Base-by-base conservation (phyloP, 768 basidiomycete genomes). In the Boletus insuetus region DNA sequence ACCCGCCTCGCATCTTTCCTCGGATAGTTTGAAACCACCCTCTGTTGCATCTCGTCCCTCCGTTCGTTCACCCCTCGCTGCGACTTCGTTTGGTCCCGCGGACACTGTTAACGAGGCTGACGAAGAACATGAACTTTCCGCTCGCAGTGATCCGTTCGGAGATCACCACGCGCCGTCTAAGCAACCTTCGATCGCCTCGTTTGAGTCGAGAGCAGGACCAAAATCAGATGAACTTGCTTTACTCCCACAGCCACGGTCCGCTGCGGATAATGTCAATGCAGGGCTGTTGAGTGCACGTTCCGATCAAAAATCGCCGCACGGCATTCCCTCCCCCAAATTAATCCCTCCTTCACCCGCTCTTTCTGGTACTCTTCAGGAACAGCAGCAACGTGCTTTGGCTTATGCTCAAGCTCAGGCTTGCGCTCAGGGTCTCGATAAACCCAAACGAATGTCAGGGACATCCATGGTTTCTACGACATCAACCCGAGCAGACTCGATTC, bases 401-500 rank as follows among this genome's bases (percentile, higher is more conserved):
- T 79, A 82, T 55, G 81, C 84, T 47, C 83, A 87, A 64, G 82
- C 82, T 16, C 82, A 77, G 58, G 79, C 78, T 13, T 78, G 82
- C 46, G 79, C 80, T 29, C 82, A 82, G 60, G 82, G 77, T 43
- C 63, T 77, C 48, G 78, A 77, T 46, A 73, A 68, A 58, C 54
- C 61, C 26, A 77, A 79, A 58, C 75, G 83, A 51, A 77, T 82
- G 58, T 86, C 89, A 6, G 81, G 79, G 53, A 82, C 83, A 6
- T 91, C 88, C 31, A 81, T 83, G 46, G 70, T 85, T 53, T 87
- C 85, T 32, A 82, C 82, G 13, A 74, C 86, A 14, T 87, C 87
- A 11, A 86, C 86, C 3, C 81, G 82, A 46, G 88, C 89, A 26
- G 90, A 93, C 66, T 92, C 90, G 4, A 90, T 93, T 60, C 78